Conservation (phyloP, 2,329 filamentous ascomycete genomes). For the Tolypocladium cylindrosporum region DNA sequence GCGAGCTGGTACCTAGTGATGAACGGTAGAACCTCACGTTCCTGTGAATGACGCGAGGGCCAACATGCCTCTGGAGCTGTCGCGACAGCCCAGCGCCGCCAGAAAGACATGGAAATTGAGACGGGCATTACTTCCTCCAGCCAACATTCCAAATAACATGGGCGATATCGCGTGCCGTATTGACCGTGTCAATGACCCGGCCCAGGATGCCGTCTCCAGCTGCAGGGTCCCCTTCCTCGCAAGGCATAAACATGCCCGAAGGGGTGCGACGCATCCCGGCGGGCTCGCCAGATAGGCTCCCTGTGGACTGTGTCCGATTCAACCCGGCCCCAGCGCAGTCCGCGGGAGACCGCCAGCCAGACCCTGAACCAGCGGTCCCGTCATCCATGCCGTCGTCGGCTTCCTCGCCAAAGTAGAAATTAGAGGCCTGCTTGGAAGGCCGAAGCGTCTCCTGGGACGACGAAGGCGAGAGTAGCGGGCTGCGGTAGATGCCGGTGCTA, state of each 20-base stretch:
- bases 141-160: conserved; percentile 65
- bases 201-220: conserved; percentile 60
- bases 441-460: conserved; percentile 76
- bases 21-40: not conserved
- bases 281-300: conserved; percentile 39
- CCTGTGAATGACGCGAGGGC: not conserved
- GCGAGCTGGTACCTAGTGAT: not conserved
- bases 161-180: conserved; percentile 60
- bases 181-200: conserved; percentile 71
- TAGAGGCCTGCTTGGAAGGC: conserved; percentile 56
- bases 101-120: not conserved
- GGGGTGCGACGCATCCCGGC: conserved; percentile 64
- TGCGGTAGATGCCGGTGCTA: conserved; percentile 34
- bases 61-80: no score
- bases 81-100: not conserved
- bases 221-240: conserved; percentile 59
- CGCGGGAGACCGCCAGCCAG: conserved; percentile 20
- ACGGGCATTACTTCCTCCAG: conserved; percentile 36
- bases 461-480: conserved; percentile 55
- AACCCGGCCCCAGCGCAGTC: conserved; percentile 19
- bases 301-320: conserved; percentile 38
- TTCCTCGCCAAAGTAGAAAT: conserved; percentile 52
- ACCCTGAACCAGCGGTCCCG: conserved; percentile 14
- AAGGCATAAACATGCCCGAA: conserved; percentile 88
- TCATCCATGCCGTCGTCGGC: conserved; percentile 43